Percentiles rank a stretch among this genome's conserved stretches.
Evolutionary conservation across 805 yeast species (phyloP).

Genomic region (Candida verbasci): DNA sequence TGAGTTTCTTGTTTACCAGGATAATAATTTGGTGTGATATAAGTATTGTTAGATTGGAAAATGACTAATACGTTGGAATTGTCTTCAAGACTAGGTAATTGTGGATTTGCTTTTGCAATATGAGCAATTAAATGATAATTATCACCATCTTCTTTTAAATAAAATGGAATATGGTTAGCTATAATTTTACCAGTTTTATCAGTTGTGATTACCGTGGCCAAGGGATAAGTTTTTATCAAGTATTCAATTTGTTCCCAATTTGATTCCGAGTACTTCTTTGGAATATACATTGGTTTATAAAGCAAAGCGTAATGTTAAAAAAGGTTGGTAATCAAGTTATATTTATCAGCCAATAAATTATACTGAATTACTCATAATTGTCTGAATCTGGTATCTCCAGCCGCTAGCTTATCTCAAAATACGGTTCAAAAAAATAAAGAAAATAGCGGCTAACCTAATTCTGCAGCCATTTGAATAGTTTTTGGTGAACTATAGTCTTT

Average conservation of each 20-base stretch:
- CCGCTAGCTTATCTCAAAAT: no score
- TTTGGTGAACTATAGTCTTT: no score
- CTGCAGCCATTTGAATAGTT: no score
- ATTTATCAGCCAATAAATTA: background rate
- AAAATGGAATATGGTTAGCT: constrained; percentile 58
- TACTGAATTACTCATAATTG: background rate
- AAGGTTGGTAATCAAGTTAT: no score
- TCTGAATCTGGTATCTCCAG: no score
- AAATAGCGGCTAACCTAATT: no score
- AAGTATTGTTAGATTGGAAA: constrained; percentile 49
- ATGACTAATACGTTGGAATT: constrained; percentile 43
- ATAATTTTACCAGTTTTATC: constrained; percentile 36
- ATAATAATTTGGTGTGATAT: constrained; percentile 59
- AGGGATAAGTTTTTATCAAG: constrained; percentile 44
- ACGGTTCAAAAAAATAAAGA: no score
- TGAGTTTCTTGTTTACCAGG: constrained; percentile 52
- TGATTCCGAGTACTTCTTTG: constrained; percentile 24
- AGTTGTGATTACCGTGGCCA: constrained; percentile 47
- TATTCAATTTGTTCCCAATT: constrained; percentile 34
- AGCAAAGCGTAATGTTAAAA: background rate
- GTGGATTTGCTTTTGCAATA: constrained; percentile 50
- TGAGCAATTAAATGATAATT: constrained; percentile 48
- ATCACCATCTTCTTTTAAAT: constrained; percentile 33
- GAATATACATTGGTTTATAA: constrained; percentile 30
- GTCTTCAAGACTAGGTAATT: constrained; percentile 36